Base-by-base conservation (phyloP, 2,329 filamentous ascomycete species). In the Sclerotinia sclerotiorum region DNA sequence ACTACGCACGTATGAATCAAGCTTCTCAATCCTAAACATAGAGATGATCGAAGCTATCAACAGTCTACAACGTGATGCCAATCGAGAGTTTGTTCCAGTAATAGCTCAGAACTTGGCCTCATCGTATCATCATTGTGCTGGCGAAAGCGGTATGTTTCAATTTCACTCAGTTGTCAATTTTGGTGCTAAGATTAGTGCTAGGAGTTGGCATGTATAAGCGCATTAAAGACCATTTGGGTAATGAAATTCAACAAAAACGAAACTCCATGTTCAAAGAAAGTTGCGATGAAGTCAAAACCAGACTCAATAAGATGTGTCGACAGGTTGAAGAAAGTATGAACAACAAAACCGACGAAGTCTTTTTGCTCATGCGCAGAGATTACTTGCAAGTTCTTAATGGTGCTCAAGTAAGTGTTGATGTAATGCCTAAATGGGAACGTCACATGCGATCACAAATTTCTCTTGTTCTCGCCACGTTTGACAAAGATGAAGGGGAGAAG, bases 181-280 rank as follows among this genome's bases (percentile, higher is more conserved):
- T 49, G 6, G 27, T 39, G 19, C 42, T 65, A 39, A 65, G 48
- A n/a, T 56, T 1, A 17, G 21, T 42, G 8, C 11, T 24, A 78
- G 80, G 83, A 5, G 5, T 49, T 0, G 85, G 86, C 3, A 79
- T 75, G 15, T 87, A 78, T 73, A 76, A 68, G 48, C 80, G 85
- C 2, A 88, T 88, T 83, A 87, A 86, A 70, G 68, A 60, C 0
- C 70, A 78, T 35, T 86, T 88, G 84, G 67, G 67, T 0, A 54
- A 71, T 0, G 80, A 87, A 66, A 80, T 88, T 1, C 75, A 80
- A 0, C 49, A 61, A 0, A 64, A 75, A 5, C 80, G 81, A 2
- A 69, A 78, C 15, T 72, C 69, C 1, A 88, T 88, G 85, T 88
- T 88, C 73, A 70, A 73, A 2, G 71, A 79, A 5, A 82, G 83